Evolutionary conservation across 2,329 filamentous ascomycete species (phyloP), one percentile per base, ranked within the genome.

Genomic region (Diaporthe aspalathi): DNA sequence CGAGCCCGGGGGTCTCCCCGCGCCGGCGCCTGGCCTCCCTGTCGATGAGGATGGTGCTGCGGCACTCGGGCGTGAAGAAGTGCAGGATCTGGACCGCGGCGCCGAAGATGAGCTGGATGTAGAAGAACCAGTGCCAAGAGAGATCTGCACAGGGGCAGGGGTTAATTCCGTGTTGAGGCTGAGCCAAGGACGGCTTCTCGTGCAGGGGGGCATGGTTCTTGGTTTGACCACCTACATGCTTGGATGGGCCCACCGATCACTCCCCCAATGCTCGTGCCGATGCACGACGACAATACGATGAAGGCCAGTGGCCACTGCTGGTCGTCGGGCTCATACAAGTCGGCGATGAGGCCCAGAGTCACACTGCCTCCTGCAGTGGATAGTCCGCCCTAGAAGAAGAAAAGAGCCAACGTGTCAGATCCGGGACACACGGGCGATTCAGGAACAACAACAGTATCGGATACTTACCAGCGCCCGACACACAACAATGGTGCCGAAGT

Each of bases 311-410:
- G 87, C 74, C 85, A 87, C 75, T 90, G 87, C 73, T 90, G 89
- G 8, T 86, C 81, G 53, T 87, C 86, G 0, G 87, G 81, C 63
- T 85, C 81, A 79, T 86, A 91, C 84, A 92, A 86, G 73, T 92
- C 90, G 2, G 90, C 89, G 2, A 91, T 85, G 80, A 91, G 89
- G 9, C 89, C 90, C 2, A 92, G 79, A 0, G 90, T 92, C 35
- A 92, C 89, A 6, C 88, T 89, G 5, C 90, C 90, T 67, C 90
- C 90, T 6, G 89, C 89, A 2, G 89, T 90, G 6, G 87, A 90
- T 2, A 91, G 80, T 71, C 89, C 90, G 53, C 88, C 70, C 52
- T 67, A n/a, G n/a, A n/a, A n/a, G 1, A 38, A n/a, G 12, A 8
- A 5, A 7, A 14, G 3, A 8, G n/a, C 9, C 16, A 16, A 5